Conservation (phyloP, 2,329 filamentous ascomycete species). For the Talaromyces rugulosus region DNA sequence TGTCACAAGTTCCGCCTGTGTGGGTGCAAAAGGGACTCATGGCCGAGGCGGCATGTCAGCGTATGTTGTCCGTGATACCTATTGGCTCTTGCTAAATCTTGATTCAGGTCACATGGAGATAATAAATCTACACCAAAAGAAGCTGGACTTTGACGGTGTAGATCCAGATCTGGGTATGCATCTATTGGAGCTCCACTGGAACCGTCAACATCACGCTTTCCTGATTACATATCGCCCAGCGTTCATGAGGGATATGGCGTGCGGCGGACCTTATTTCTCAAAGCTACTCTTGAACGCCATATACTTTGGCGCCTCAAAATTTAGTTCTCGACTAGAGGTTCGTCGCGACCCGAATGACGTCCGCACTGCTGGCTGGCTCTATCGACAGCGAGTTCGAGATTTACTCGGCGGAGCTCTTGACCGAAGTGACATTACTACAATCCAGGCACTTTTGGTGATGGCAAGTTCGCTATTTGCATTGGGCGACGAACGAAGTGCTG, state of each 20-base stretch:
- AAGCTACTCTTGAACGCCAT: constrained; percentile 52
- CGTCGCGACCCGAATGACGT: constrained; percentile 44
- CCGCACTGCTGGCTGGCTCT: constrained; percentile 47
- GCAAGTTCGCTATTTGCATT: constrained; percentile 49
- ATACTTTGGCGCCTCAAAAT: constrained; percentile 44
- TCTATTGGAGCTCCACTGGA: constrained; percentile 51
- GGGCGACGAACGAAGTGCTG: constrained; percentile 48
- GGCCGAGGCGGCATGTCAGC: constrained; percentile 45
- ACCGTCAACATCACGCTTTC: constrained; percentile 49
- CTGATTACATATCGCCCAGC: constrained; percentile 50
- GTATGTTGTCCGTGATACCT: constrained; percentile 17
- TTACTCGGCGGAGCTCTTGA: constrained; percentile 46
- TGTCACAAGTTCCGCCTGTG: constrained; percentile 15
- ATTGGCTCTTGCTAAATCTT: not conserved
- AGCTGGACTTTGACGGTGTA: constrained; percentile 54
- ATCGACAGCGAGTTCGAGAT: constrained; percentile 43
- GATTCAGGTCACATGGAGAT: constrained; percentile 44
- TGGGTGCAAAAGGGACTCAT: constrained; percentile 42
- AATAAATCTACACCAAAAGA: constrained; percentile 42
- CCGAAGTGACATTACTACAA: constrained; percentile 50
- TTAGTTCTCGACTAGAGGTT: constrained; percentile 43
- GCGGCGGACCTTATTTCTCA: constrained; percentile 48
- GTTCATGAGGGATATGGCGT: constrained; percentile 51
- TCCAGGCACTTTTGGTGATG: constrained; percentile 52
- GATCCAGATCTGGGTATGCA: constrained; percentile 51